Base-by-base conservation (phyloP, 768 basidiomycete genomes). In the Polyporus arcularius region DNA sequence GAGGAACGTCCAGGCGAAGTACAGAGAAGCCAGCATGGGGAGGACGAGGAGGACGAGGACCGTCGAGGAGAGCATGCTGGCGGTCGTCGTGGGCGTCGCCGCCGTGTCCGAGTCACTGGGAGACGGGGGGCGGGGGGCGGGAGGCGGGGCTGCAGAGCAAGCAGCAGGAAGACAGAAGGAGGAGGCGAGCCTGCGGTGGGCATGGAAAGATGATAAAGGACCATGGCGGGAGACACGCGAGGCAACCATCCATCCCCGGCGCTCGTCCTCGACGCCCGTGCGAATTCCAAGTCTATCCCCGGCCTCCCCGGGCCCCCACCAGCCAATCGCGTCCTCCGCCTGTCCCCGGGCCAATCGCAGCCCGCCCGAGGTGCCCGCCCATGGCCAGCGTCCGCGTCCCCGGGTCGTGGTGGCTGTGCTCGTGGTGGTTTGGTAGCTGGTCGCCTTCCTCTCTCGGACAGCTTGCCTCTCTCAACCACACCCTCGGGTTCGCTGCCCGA, bases 1-100 rank as follows among this genome's bases (percentile, higher is more conserved):
- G 49, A 80, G 58, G 68, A 85, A 71, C 8, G 75, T 71, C 31
- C 68, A 68, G 32, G 78, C 63, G 58, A 72, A 62, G 63, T 74
- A 75, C 63, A 72, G 26, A 63, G 72, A 54, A 30, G 71, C 42
- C 51, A 50, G 8, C 39, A 59, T n/a, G 60, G 54, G 56, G 53
- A 69, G 62, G 63, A 66, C 16, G 53, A 61, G 58, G 57, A 55
- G 55, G 56, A 64, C 31, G 14, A 60, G 51, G 54, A 54, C 31
- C 49, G 55, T 57, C 43, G 57, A 54, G 54, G 55, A 53, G 2
- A 52, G 41, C 55, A 58, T 56, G 55, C 10, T 48, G 46, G 21
- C 28, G 21, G 46, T 26, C 9, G 15, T 9, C 39, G 52, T 26
- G 52, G 21, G 16, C 26, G 50, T 30, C n/a, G 31, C 14, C 26